Conservation (phyloP, 192 early-diverging fungal genomes). For the Chytriomyces confervae region DNA sequence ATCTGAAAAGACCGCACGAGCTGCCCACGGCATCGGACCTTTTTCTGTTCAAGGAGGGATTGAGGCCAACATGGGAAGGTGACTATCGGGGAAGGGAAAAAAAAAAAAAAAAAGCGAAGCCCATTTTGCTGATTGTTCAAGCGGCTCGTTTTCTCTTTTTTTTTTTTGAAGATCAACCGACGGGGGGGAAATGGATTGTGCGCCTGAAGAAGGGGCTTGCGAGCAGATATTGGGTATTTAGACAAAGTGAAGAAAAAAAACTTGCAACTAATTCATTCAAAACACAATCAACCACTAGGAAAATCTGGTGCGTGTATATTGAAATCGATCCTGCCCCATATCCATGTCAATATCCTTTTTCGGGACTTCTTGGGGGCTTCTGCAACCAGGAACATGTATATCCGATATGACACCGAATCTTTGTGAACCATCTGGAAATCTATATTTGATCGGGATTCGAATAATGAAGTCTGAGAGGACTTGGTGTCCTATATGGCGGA, state of each 20-base stretch:
- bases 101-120: neutral
- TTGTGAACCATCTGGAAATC: neutral
- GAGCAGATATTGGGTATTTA: slow-evolving; percentile 85
- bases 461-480: too few relatives aligned
- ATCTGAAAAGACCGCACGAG: slow-evolving; percentile 81
- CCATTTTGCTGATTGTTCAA: neutral
- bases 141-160: neutral
- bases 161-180: slow-evolving; percentile 74
- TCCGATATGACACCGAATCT: too few relatives aligned
- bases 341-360: neutral
- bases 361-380: neutral
- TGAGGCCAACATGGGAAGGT: slow-evolving; percentile 95
- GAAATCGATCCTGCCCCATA: neutral
- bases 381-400: neutral
- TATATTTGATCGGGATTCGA: too few relatives aligned
- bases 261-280: neutral
- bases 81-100: neutral
- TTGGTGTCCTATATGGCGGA: too few relatives aligned
- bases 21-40: slow-evolving; percentile 88
- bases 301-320: slow-evolving; percentile 28
- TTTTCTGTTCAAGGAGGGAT: slow-evolving; percentile 90
- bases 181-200: slow-evolving; percentile 94
- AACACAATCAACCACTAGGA: slow-evolving; percentile 18
- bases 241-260: slow-evolving; percentile 27
- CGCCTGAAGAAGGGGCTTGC: slow-evolving; percentile 91